phyloP scores from a whole-genome alignment of 2,329 filamentous ascomycete species.

The Cladosporium austrohemisphaericum region DNA sequence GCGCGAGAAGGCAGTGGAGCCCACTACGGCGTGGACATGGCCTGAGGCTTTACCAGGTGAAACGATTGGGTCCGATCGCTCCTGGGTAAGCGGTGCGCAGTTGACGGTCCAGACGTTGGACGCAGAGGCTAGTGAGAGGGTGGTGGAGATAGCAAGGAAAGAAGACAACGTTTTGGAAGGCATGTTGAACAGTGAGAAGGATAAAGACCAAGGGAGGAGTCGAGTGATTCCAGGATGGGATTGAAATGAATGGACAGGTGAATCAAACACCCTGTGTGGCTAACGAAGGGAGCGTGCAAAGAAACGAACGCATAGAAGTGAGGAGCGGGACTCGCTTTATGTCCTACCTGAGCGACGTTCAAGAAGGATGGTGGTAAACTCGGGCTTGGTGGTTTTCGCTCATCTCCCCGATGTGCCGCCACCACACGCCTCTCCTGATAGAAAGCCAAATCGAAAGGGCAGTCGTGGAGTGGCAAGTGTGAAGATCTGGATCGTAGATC shows the following conservation, averaged over 20 bases:
- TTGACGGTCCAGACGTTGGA: slow-evolving; percentile 15
- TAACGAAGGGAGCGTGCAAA: not conserved
- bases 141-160: not conserved
- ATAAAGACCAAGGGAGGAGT: not conserved
- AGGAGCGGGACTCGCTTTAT: not conserved
- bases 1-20: slow-evolving; percentile 45
- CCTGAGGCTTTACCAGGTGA: slow-evolving; percentile 54
- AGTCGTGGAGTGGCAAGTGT: too few relatives aligned
- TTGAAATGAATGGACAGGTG: slow-evolving; percentile 1
- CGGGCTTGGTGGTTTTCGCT: not conserved
- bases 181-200: not conserved
- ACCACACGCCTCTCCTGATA: not conserved
- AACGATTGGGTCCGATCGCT: slow-evolving; percentile 65
- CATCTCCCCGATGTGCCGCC: not conserved
- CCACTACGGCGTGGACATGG: slow-evolving; percentile 69
- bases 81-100: slow-evolving; percentile 7
- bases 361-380: not conserved
- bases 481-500: too few relatives aligned
- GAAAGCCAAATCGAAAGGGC: not conserved
- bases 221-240: not conserved
- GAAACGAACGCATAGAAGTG: not conserved
- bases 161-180: not conserved
- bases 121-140: not conserved
- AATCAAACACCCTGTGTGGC: not conserved
- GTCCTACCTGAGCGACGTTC: not conserved